A percentile compares a stretch with the other conserved stretches of the same genome.
These are phyloP conservation scores for Pinus tabuliformis DNA, from an alignment of 75 land plant genomes.

Conservation along the genomic window DNA sequence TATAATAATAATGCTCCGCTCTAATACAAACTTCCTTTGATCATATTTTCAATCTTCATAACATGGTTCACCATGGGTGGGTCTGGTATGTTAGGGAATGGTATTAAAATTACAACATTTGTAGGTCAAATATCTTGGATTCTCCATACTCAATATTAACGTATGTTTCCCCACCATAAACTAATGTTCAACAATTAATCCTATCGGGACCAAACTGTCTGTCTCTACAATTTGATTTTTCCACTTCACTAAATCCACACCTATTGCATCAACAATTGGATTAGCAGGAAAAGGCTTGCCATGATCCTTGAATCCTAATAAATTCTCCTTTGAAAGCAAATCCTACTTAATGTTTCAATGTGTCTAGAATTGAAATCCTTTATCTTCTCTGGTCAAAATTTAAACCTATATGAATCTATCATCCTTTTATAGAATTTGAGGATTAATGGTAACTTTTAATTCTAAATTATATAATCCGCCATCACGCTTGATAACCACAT, in stretches of 20 bases:
- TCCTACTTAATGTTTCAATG: conserved; percentile 54
- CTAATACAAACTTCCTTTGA: conserved; percentile 71
- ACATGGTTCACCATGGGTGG: conserved; percentile 47
- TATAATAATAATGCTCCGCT: conserved; percentile 87
- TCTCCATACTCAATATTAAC: conserved; percentile 60
- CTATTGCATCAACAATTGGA: conserved; percentile 17
- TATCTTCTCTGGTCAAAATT: conserved; percentile 39
- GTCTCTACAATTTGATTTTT: conserved; percentile 52
- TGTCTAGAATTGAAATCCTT: conserved; percentile 35
- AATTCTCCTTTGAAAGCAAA: conserved; percentile 26
- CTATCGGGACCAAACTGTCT: too few relatives aligned
- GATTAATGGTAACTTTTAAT: conserved; percentile 80
- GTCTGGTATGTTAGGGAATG: conserved; percentile 47
- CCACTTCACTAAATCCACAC: conserved; percentile 36
- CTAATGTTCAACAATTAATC: conserved; percentile 62
- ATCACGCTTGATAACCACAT: conserved; percentile 77
- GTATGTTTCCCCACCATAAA: conserved; percentile 45
- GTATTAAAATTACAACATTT: conserved; percentile 43
- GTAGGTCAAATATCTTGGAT: conserved; percentile 41
- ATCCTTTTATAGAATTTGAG: conserved; percentile 77
- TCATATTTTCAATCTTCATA: conserved; percentile 79
- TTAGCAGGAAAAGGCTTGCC: conserved; percentile 41
- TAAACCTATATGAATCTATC: conserved; percentile 91
- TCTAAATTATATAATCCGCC: conserved; percentile 89
- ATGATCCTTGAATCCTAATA: conserved; percentile 35